Base-by-base conservation (phyloP, 208 protist genomes). In the Tetramitus jugosus region DNA sequence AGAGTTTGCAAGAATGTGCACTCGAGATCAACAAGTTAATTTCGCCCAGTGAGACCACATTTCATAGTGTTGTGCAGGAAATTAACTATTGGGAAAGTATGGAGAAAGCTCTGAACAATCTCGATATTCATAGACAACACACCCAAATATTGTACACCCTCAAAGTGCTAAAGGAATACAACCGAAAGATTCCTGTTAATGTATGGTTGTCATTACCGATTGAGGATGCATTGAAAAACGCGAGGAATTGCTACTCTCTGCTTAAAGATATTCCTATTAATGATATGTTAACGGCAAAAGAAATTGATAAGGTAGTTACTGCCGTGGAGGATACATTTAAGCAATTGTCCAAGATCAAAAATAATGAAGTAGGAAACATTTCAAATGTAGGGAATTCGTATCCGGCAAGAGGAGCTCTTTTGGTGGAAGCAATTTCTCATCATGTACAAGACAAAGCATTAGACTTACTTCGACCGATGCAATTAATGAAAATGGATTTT, bases 261-360 rank as follows among this genome's bases (percentile, higher is more conserved):
- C 82, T 93, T 62, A 84, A 87, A 29, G 88, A 93, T 65, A 90
- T 94, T 43, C 91, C 91, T 60, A 81, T 94, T 42, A 78, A 85
- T 26, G 72, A 86, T 2, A 68, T 94, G 0, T 62, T 91, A 1
- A 82, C 81, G 1, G 82, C 88, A 6, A 67, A 72, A 26, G 84
- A 87, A 31, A 72, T 92, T 2, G 80, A 86, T 14, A 76, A 78
- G 29, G 42, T 93, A 17, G 60, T 52, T 0, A 49, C 74, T 2
- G 83, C 88, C 3, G 65, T 92, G 0, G n/a, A 52, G 2, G 37
- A 81, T 23, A 88, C 88, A 37, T 93, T 90, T 61, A 74, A 17
- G 13, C 79, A 80, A 23, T 3, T 83, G 8, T 31, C 79, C 40
- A 82, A 82, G 78, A 82, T 78, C 17, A 72, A 72, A 53, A 72